Conservation (phyloP, 2,329 filamentous ascomycete species). For the Drechslerella dactyloides region DNA sequence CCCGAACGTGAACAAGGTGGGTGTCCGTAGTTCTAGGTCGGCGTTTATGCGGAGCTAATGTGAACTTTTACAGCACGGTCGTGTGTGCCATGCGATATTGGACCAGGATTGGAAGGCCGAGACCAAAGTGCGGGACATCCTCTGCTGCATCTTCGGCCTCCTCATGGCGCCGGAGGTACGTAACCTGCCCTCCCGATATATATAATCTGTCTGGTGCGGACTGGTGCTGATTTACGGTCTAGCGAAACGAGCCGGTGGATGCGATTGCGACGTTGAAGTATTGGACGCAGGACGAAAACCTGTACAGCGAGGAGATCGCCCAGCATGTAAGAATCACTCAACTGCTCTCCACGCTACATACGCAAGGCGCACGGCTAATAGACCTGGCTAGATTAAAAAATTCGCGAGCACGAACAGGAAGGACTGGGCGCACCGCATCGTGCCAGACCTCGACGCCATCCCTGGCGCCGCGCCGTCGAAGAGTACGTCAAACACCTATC, state of each 20-base stretch:
- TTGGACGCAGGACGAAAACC: conserved; percentile 50
- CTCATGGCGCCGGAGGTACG: conserved; percentile 53
- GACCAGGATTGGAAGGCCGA: conserved; percentile 52
- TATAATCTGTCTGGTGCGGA: no score
- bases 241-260: conserved; percentile 52
- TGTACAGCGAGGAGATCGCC: conserved; percentile 50
- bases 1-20: conserved; percentile 54
- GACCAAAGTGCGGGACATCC: conserved; percentile 51
- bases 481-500: conserved; percentile 16
- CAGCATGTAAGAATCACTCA: conserved; percentile 54
- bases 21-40: background rate
- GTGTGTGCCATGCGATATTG: conserved; percentile 54
- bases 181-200: background rate
- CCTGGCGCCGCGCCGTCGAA: conserved; percentile 23
- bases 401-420: conserved; percentile 39
- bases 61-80: conserved; percentile 50
- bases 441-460: conserved; percentile 39
- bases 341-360: no score
- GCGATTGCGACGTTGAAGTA: conserved; percentile 52
- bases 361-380: no score
- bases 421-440: conserved; percentile 45
- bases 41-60: background rate
- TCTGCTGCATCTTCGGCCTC: conserved; percentile 53
- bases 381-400: conserved; percentile 47
- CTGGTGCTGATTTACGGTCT: background rate